Base-by-base conservation (phyloP, 805 yeast genomes). In the Teunomyces barrocoloradensis region DNA sequence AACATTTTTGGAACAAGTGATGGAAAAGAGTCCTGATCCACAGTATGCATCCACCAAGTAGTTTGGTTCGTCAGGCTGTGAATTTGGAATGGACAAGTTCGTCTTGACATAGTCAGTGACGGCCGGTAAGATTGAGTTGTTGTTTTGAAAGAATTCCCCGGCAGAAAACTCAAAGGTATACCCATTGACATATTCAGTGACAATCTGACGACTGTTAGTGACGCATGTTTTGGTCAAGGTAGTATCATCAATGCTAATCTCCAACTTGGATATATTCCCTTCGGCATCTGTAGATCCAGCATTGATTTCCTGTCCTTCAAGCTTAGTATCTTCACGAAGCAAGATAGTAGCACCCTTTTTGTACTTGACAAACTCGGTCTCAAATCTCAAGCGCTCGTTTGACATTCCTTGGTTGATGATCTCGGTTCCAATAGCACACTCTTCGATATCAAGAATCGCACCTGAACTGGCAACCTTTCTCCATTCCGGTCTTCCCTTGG, bases 81-180 rank as follows among this genome's bases (percentile, higher is more conserved):
- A 59, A 27, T 73, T 74, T 5, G 65, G 69, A 17, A 71, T 73
- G 4, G 65, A 61, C 44, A 91, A 68, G 58, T 89, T 88, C 6
- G 81, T 76, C 50, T 85, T 80, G 13, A 94, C 99, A 62, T 89
- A 91, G 35, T 75, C 73, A 4, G 96, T 86, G 15, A 94, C 95
- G 2, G 73, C 65, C 2, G 97, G 96, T 52, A 94, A 71, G 21
- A 94, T 92, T 17, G 96, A 84, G 65, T 90, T 91, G 69, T 92
- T 92, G 69, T 92, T 92, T 69, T 92, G 99, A 75, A 94, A 94
- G 63, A 94, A 94, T 64, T 91, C 96, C 47, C 96, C 96, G 0
- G 97, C 97, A 28, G 90, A 84, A 65, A 89, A 94, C 59, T 87
- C 84, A 66, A 94, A 94, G 43, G 82, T 78, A 65, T 77, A 81